Conservation (phyloP, 805 yeast genomes). For the Candida pseudoglaebosa region DNA sequence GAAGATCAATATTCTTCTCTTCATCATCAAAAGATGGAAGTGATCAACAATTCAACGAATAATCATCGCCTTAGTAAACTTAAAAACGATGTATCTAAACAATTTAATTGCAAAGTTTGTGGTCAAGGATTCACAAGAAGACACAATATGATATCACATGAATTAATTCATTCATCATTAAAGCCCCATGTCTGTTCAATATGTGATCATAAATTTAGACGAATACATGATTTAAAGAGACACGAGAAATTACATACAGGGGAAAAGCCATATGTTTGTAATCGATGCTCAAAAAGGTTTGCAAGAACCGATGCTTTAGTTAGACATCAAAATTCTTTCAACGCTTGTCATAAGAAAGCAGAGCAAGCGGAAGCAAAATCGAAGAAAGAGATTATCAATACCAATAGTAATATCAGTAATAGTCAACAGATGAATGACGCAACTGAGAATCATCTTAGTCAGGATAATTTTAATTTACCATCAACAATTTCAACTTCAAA, state of each 20-base stretch:
- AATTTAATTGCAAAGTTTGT: constrained; percentile 55
- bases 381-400: neutral
- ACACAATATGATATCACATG: constrained; percentile 71
- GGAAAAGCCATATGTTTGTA: constrained; percentile 63
- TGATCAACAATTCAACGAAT: too few relatives aligned
- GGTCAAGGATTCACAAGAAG: constrained; percentile 63
- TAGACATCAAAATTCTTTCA: constrained; percentile 53
- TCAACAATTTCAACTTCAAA: neutral
- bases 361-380: neutral
- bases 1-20: too few relatives aligned
- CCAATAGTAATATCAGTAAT: neutral
- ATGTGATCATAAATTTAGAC: constrained; percentile 61
- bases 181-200: constrained; percentile 62
- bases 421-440: too few relatives aligned
- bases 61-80: neutral
- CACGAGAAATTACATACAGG: constrained; percentile 76
- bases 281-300: constrained; percentile 57
- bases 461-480: too few relatives aligned
- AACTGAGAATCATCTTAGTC: too few relatives aligned
- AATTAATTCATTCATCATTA: constrained; percentile 60
- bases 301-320: constrained; percentile 75
- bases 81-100: constrained; percentile 18
- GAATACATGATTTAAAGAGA: constrained; percentile 73
- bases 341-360: constrained; percentile 28
- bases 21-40: neutral